These are phyloP conservation scores for Verticillium nubilum DNA, from an alignment of 2,329 filamentous ascomycete genomes.

Conservation along the genomic window DNA sequence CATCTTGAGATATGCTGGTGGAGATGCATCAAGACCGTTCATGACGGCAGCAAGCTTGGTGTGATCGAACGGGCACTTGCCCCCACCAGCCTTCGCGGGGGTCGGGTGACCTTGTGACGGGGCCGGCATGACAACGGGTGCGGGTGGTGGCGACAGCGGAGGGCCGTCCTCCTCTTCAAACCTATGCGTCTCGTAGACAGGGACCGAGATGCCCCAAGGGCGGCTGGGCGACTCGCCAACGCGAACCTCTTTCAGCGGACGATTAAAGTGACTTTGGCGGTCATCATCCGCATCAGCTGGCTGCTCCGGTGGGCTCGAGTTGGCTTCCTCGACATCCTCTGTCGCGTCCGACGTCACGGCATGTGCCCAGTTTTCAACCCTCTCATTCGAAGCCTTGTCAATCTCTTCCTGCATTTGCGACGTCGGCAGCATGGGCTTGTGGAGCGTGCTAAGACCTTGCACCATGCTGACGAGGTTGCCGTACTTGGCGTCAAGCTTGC, in stretches of 20 bases:
- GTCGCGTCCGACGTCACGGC: constrained; percentile 54
- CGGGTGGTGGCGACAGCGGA: constrained; percentile 51
- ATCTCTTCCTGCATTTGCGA: constrained; percentile 40
- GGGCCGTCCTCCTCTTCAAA: constrained; percentile 29
- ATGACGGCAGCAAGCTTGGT: constrained; percentile 31
- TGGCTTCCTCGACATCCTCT: constrained; percentile 28
- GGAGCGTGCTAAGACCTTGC: constrained; percentile 78
- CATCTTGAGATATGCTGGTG: background rate
- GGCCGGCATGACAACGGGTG: constrained; percentile 47
- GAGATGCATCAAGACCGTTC: constrained; percentile 15
- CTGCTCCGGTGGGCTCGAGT: constrained; percentile 31
- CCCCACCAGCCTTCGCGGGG: constrained; percentile 20
- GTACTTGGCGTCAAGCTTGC: constrained; percentile 89
- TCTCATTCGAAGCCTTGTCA: constrained; percentile 55
- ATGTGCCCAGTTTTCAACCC: constrained; percentile 83
- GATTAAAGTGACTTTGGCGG: constrained; percentile 72
- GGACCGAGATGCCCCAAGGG: constrained; percentile 87
- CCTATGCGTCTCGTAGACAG: constrained; percentile 43
- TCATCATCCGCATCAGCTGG: constrained; percentile 41
- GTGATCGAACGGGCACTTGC: constrained; percentile 57
- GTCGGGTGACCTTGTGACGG: constrained; percentile 16
- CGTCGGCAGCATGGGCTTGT: constrained; percentile 77
- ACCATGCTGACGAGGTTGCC: constrained; percentile 93
- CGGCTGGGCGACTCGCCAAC: constrained; percentile 89
- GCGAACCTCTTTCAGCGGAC: constrained; percentile 81